Conservation (phyloP, 805 yeast genomes). For the Phaffomyces opuntiae region DNA sequence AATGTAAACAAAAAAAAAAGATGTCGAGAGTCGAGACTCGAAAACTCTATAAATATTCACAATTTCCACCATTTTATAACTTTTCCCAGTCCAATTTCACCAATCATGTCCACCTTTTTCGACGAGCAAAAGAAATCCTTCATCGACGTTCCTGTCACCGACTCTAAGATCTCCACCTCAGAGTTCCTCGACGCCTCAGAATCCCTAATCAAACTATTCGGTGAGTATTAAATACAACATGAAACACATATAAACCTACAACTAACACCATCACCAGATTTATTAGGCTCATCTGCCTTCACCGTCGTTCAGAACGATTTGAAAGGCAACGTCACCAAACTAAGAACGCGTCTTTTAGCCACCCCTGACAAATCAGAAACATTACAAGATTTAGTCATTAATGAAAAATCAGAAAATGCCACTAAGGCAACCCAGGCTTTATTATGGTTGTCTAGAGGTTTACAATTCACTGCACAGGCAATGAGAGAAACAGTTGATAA, state of each 20-base stretch:
- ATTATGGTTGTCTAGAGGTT: slow-evolving; percentile 80
- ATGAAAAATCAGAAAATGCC: slow-evolving; percentile 56
- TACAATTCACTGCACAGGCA: slow-evolving; percentile 86
- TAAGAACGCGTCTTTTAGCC: slow-evolving; percentile 56
- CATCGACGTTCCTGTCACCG: slow-evolving; percentile 62
- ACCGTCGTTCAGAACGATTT: slow-evolving; percentile 80
- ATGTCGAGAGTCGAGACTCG: neutral
- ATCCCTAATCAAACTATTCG: slow-evolving; percentile 76
- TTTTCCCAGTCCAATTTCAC: neutral
- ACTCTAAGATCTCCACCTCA: slow-evolving; percentile 60
- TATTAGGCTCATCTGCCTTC: slow-evolving; percentile 81
- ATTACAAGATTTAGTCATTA: slow-evolving; percentile 68
- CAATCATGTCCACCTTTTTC: slow-evolving; percentile 65
- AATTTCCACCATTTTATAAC: too few species aligned
- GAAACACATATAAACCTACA: too few species aligned
- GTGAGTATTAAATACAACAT: slow-evolving; percentile 24
- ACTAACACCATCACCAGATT: slow-evolving; percentile 29
- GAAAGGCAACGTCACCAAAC: slow-evolving; percentile 78
- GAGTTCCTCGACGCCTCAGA: slow-evolving; percentile 79
- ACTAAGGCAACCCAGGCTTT: slow-evolving; percentile 88
- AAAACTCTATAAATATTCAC: too few species aligned
- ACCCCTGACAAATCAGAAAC: slow-evolving; percentile 61
- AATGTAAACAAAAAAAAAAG: neutral
- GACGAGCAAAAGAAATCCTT: slow-evolving; percentile 72
- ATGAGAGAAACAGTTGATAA: slow-evolving; percentile 70